These are phyloP conservation scores for Penicillium vulpinum DNA, from an alignment of 2,329 filamentous ascomycete species.

Conservation along the genomic window DNA sequence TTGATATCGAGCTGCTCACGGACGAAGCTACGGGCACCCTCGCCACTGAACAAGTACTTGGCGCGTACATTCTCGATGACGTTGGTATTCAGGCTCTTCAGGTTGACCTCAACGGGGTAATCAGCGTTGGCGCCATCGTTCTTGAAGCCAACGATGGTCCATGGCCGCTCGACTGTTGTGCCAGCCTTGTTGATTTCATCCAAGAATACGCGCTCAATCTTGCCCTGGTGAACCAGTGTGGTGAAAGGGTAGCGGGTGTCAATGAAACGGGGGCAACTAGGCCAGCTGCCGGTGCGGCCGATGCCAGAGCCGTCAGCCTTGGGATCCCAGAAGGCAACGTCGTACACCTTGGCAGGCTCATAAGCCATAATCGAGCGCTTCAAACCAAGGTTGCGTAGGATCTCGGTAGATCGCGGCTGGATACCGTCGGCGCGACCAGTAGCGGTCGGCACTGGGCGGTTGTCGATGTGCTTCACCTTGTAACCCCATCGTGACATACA, in stretches of 20 bases:
- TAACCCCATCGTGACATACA: constrained; percentile 91
- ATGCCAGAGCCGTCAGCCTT: constrained; percentile 54
- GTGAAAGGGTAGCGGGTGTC: constrained; percentile 66
- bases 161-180: constrained; percentile 58
- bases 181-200: constrained; percentile 62
- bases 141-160: constrained; percentile 62
- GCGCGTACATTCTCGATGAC: constrained; percentile 64
- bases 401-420: constrained; percentile 82
- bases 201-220: constrained; percentile 64
- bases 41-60: constrained; percentile 64
- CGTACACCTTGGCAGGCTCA: constrained; percentile 80
- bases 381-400: constrained; percentile 84
- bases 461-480: constrained; percentile 93
- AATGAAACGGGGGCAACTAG: constrained; percentile 81
- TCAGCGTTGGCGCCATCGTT: constrained; percentile 62
- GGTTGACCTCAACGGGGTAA: constrained; percentile 77
- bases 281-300: constrained; percentile 68
- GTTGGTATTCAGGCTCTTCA: constrained; percentile 75
- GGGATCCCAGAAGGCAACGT: constrained; percentile 68
- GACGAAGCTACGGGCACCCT: constrained; percentile 62
- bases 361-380: constrained; percentile 86
- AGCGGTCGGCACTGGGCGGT: constrained; percentile 77
- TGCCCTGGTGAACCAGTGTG: constrained; percentile 61
- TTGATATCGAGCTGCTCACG: constrained; percentile 66
- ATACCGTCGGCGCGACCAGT: constrained; percentile 91